Evolutionary conservation across 345 rosid species (phyloP), one percentile per base, ranked within the genome.

Genomic region (Firmiana major): DNA sequence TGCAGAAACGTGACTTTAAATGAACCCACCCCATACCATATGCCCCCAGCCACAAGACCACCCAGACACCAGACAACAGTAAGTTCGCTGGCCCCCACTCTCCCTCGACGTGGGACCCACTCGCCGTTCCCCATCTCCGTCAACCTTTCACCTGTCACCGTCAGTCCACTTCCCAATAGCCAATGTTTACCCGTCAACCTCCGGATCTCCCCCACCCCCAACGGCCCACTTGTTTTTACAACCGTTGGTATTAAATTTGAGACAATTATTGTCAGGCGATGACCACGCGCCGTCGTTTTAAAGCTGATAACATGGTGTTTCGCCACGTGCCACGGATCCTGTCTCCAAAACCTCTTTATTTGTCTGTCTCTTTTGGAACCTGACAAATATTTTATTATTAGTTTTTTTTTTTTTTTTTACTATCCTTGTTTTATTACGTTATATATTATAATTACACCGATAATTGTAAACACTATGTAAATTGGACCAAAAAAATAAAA

Each of bases 271-370:
- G 36, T 7, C 6, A 12, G 11, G 5, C 55, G 24, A 51, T 66
- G 46, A 34, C 28, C 7, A 51, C 42, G 76, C 79, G 81, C 58
- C 71, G 73, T 24, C 79, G 83, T 64, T 26, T 36, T 46, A 22
- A 59, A 51, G n/a, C 62, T 24, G 68, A 49, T 26, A n/a, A 4
- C 69, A n/a, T 22, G 17, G 21, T 26, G 54, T 55, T 79, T 54
- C 57, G 82, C 78, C 87, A 80, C 83, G 87, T 78, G 86, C 78
- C 81, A 16, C 83, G 83, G 83, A 81, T 80, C 89, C 15, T 79
- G 87, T 81, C 82, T 43, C 57, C 63, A 9, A 1, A 58, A n/a
- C 24, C 24, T 3, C 10, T 11, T 13, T 49, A 5, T 13, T 15
- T 15, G 54, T 49, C 4, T 49, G 54, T 7, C n/a, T 19, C 24